Evolutionary conservation across 495 filamentous ascomycete species (phyloP), one percentile per base, ranked within the genome.

Genomic region (Cercophora sp.): DNA sequence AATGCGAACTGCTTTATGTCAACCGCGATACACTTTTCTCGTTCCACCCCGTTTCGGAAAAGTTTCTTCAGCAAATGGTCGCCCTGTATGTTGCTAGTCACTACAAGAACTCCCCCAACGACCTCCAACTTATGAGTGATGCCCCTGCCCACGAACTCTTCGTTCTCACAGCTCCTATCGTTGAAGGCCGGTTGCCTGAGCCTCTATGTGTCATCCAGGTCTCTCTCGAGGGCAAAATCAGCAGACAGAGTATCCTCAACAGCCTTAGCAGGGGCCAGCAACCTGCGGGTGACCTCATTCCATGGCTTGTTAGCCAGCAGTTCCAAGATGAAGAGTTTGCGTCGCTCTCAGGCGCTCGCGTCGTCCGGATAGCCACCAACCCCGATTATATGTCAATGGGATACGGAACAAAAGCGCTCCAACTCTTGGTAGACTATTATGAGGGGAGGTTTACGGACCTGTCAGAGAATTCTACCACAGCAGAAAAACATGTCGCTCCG

Each of bases 311-410:
- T 48, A 92, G 88, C 65, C 93, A 97, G 66, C 94, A 99, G 68
- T 99, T 96, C 73, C 94, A 97, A 65, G 94, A 99, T 60, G 89
- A 95, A 57, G 88, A 95, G 48, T 99, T 99, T 59, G 93, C 93
- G 20, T 85, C 87, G 51, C 79, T 97, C 13, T 96, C 90, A 5
- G 94, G 94, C 31, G 94, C 92, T 27, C 82, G 94, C 25, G 74
- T 99, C 35, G 90, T 99, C 23, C 85, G 94, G 18, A 97, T 99
- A 52, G 94, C 94, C 5, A 96, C 93, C 1, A 94, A 96, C 65
- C 94, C 94, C 0, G 91, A 97, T 42, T 96, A 96, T 59, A 77
- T 77, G 25, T 65, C 77, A 41, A 96, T 95, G 91, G 94, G 94
- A 5, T 97, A 97, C 63, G 94, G 94, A 16, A 88, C 85, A 8